phyloP scores from a whole-genome alignment of 73 alveolate species.

The Paramecium pentaurelia region DNA sequence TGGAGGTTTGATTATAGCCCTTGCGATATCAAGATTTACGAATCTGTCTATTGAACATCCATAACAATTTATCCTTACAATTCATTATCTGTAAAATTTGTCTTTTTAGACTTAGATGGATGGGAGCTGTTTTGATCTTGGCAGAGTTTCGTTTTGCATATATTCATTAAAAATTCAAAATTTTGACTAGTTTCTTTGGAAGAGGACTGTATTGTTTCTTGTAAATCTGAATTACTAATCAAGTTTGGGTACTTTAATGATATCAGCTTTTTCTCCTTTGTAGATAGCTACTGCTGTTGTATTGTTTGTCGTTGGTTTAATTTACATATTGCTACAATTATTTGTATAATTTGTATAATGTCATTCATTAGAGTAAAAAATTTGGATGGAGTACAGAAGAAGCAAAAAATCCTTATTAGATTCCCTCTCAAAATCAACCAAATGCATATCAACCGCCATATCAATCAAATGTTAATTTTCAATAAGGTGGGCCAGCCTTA shows the following conservation, averaged over 20 bases:
- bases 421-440: neutral
- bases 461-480: neutral
- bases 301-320: neutral
- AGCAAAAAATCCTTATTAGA: slow-evolving; percentile 8
- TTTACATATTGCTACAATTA: neutral
- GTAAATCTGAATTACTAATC: neutral
- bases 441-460: slow-evolving; percentile 25
- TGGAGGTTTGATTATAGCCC: slow-evolving; percentile 27
- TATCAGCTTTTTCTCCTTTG: neutral
- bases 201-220: slow-evolving; percentile 19
- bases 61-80: neutral
- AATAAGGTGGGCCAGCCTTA: slow-evolving; percentile 23
- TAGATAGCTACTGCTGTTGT: slow-evolving; percentile 5
- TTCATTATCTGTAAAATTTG: slow-evolving; percentile 17
- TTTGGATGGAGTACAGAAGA: slow-evolving; percentile 21
- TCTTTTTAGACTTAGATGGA: neutral
- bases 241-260: slow-evolving; percentile 42
- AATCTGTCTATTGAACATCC: neutral
- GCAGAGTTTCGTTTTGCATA: slow-evolving; percentile 34
- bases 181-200: slow-evolving; percentile 10
- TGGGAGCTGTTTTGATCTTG: slow-evolving; percentile 27
- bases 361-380: neutral
- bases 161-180: neutral
- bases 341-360: neutral
- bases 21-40: neutral